Conservation (phyloP, 1,139 yeast genomes). For the Blastobotrys petasosporus region DNA sequence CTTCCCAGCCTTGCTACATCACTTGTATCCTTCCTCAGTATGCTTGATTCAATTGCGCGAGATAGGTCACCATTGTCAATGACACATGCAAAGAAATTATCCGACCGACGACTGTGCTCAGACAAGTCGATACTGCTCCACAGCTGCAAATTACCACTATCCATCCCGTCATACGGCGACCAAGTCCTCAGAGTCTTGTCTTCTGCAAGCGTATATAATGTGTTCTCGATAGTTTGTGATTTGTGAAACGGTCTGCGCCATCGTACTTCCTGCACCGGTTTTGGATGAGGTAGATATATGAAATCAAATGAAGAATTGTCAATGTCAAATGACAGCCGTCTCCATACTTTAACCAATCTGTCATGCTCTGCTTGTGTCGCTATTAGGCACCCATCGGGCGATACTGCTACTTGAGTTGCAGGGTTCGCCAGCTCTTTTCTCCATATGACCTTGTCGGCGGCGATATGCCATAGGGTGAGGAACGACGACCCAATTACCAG, state of each 20-base stretch:
- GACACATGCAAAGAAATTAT: constrained; percentile 41
- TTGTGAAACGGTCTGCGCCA: constrained; percentile 27
- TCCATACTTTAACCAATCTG: constrained; percentile 70
- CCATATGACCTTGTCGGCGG: constrained; percentile 16
- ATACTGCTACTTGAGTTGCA: constrained; percentile 47
- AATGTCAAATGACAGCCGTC: constrained; percentile 62
- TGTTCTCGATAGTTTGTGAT: constrained; percentile 32
- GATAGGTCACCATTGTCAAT: constrained; percentile 53
- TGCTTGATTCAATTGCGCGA: constrained; percentile 36
- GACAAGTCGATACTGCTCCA: constrained; percentile 50
- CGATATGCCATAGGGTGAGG: constrained; percentile 47
- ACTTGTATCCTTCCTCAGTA: constrained; percentile 21
- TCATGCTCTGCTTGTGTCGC: constrained; percentile 62
- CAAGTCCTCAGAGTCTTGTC: constrained; percentile 59
- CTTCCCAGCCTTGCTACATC: constrained; percentile 11
- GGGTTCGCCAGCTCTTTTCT: constrained; percentile 40
- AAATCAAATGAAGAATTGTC: constrained; percentile 67
- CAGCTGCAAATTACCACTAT: constrained; percentile 42
- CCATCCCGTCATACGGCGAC: constrained; percentile 54
- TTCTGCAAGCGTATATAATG: constrained; percentile 55
- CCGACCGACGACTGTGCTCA: constrained; percentile 15
- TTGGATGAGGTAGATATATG: constrained; percentile 59
- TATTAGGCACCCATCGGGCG: constrained; percentile 61
- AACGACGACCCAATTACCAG: constrained; percentile 55
- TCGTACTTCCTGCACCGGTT: constrained; percentile 44